phyloP scores from a whole-genome alignment of 495 filamentous ascomycete species.

The Penicillium nucicola region DNA sequence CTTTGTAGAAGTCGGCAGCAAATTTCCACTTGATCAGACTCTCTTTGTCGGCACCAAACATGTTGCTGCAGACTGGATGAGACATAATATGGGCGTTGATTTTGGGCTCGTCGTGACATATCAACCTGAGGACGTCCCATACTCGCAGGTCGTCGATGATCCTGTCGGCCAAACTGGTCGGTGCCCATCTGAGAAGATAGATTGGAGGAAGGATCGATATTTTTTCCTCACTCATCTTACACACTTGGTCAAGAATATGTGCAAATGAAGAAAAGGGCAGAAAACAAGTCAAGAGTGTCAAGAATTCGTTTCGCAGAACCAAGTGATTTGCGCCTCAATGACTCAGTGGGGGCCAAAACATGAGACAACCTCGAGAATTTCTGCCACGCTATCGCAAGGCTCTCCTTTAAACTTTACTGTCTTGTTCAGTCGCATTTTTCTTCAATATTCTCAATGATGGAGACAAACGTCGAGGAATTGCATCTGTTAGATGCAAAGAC shows the following conservation, averaged over 20 bases:
- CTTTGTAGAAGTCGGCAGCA: not conserved
- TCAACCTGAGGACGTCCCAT: conserved; percentile 18
- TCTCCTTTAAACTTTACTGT: too few species aligned
- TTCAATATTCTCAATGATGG: too few species aligned
- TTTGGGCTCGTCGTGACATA: not conserved
- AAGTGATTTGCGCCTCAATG: too few species aligned
- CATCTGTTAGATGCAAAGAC: conserved; percentile 6
- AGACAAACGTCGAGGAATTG: not conserved
- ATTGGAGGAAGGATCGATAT: too few species aligned
- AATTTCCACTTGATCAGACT: not conserved
- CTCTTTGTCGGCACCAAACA: conserved; percentile 3
- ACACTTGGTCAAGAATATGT: not conserved
- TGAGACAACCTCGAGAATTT: too few species aligned
- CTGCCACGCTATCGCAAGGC: too few species aligned
- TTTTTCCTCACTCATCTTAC: not conserved
- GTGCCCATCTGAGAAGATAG: too few species aligned
- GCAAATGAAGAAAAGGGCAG: too few species aligned
- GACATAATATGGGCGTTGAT: conserved; percentile 2
- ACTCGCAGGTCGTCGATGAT: conserved; percentile 19
- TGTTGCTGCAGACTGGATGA: conserved; percentile 2
- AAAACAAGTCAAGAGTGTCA: too few species aligned
- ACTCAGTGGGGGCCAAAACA: too few species aligned
- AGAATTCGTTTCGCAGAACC: too few species aligned
- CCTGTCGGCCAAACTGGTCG: conserved; percentile 12
- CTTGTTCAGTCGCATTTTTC: too few species aligned